Evolutionary conservation across 192 early-diverging fungal species (phyloP), one percentile per base, ranked within the genome.

Genomic region (Rhizophagus sp.): DNA sequence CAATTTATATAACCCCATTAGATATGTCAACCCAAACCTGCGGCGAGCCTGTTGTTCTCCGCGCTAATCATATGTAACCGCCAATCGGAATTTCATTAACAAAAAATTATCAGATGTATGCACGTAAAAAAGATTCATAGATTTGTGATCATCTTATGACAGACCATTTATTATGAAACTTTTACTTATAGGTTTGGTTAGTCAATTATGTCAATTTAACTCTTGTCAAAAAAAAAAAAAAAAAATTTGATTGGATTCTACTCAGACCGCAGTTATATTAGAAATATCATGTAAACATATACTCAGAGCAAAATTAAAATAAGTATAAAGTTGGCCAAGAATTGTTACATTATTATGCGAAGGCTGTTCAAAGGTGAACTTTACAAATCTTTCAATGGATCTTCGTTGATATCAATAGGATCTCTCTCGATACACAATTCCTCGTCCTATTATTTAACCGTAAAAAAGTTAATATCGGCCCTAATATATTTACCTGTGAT

Each of bases 371-470:
- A 57, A 57, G 17, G 5, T 57, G 17, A 57, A 22, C 19, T 7
- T 22, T 66, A 66, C 64, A 66, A 70, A n/a, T 70, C 44, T 47
- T 47, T 30, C 24, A 73, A 73, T 27, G 71, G 47, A 73, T 73
- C 71, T 25, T 73, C 71, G 5, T 52, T 52, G 13, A 73, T 47
- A 15, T 52, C 71, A 6, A 50, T 27, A 11, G 47, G 47, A 13
- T 73, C 71, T 73, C 24, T 73, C 22, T 73, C 71, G 25, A 73
- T 50, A 30, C 27, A 41, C 24, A 73, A 30, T 50, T 73, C 71
- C 1, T 73, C 71, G 5, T 57, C 52, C 52, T 57, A 57, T 57
- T 57, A 19, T 57, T 22, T 22, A 57, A 22, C 47, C 25, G 52
- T 13, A 7, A 50, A 50, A 24, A 15, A 73, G 27, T 73, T 47